Percentiles rank a stretch among this genome's conserved stretches.
These are phyloP conservation scores for Curvularia spicifera DNA, from an alignment of 2,329 filamentous ascomycete genomes.

Conservation along the genomic window DNA sequence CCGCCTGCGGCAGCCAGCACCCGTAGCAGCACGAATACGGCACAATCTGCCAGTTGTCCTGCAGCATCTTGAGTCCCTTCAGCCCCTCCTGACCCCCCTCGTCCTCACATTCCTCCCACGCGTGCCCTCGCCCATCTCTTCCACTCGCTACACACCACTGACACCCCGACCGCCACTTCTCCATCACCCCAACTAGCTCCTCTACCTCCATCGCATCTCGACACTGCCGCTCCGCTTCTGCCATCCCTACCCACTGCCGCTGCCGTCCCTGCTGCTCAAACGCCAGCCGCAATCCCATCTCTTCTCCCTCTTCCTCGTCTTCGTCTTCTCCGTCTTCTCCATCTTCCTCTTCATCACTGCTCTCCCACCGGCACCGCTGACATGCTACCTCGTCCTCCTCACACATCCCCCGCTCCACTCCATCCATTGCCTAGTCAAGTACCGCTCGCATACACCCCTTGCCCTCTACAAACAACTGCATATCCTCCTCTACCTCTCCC, in stretches of 20 bases:
- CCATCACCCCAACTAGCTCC: neutral
- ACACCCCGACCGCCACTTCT: neutral
- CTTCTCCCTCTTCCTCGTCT: neutral
- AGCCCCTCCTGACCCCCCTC: conserved; percentile 6
- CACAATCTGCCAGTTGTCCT: conserved; percentile 12
- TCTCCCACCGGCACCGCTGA: neutral
- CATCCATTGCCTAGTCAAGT: conserved; percentile 12
- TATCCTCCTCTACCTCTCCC: conserved; percentile 7
- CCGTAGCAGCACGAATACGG: conserved; percentile 20
- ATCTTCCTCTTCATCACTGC: neutral
- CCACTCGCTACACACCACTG: neutral
- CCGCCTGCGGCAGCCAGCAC: conserved; percentile 14
- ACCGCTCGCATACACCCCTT: neutral
- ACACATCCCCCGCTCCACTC: conserved; percentile 12
- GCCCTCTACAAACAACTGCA: conserved; percentile 13
- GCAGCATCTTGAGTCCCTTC: conserved; percentile 9
- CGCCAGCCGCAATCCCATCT: neutral
- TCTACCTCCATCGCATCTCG: neutral
- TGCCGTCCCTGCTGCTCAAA: neutral
- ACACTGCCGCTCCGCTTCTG: conserved; percentile 2
- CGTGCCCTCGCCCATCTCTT: conserved; percentile 6
- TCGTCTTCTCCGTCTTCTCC: neutral
- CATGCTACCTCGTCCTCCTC: neutral
- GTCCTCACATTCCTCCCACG: neutral
- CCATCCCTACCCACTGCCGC: conserved; percentile 2